These are phyloP conservation scores for Lactifluus volemus DNA, from an alignment of 768 basidiomycete genomes.

Conservation along the genomic window DNA sequence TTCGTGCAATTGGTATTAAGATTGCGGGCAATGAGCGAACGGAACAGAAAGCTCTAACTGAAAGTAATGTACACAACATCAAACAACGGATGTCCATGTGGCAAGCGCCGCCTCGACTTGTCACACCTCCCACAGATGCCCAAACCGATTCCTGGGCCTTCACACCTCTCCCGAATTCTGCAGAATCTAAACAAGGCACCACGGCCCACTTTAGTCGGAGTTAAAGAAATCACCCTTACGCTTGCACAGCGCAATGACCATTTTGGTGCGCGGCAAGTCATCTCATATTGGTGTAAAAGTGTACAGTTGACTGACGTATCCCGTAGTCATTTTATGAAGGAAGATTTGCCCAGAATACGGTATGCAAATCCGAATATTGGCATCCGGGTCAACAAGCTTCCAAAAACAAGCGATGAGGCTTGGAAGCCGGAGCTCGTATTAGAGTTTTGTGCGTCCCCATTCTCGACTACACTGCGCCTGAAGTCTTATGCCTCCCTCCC, in stretches of 20 bases:
- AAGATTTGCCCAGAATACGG: slow-evolving; percentile 69
- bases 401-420: slow-evolving; percentile 42
- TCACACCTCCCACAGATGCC: neutral
- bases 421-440: slow-evolving; percentile 57
- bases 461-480: neutral
- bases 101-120: neutral
- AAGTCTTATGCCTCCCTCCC: neutral
- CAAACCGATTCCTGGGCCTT: slow-evolving; percentile 34
- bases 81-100: neutral
- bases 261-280: slow-evolving; percentile 59
- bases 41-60: neutral
- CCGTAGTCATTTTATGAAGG: slow-evolving; percentile 65
- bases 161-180: slow-evolving; percentile 47
- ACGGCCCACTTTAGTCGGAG: slow-evolving; percentile 36
- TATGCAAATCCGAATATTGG: slow-evolving; percentile 63
- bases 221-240: slow-evolving; percentile 47
- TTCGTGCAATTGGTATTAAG: slow-evolving; percentile 4
- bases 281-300: neutral
- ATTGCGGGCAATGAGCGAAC: neutral
- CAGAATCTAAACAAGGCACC: slow-evolving; percentile 43
- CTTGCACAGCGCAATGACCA: slow-evolving; percentile 59
- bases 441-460: slow-evolving; percentile 48
- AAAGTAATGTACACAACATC: neutral
- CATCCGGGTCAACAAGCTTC: slow-evolving; percentile 48
- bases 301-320: neutral